Evolutionary conservation across 768 basidiomycete species (phyloP), one percentile per base, ranked within the genome.

Genomic region (Sarcodon aspratus): DNA sequence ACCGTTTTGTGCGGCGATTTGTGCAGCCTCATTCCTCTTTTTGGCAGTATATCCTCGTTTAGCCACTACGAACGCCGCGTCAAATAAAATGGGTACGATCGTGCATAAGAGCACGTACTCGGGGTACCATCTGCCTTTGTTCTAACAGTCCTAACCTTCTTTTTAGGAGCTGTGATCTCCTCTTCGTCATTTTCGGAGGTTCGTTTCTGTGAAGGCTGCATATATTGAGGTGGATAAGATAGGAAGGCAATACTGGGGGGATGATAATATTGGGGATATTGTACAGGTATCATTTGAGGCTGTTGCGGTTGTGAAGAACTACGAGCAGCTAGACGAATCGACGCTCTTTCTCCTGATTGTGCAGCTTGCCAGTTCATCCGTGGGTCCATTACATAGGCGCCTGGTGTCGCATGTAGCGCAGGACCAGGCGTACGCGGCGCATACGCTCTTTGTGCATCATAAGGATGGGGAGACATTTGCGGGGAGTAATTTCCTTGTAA

Each of bases 41-140:
- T 81, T 85, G 47, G 79, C 68, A 52, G 73, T 82, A 55, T 80
- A 81, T 38, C 81, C 83, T 55, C 82, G 78, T 65, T 78, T 80
- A 36, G 79, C 76, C 42, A 75, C 53, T 12, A 38, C 21, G 21
- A 27, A 27, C 27, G 33, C 31, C 48, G 45, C 48, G 42, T 49
- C 43, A 35, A 31, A 9, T 13, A 15, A 13, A 31, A 33, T 9
- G 27, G 38, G 27, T 15, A 13, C 13, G 7, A 9, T 12, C 11
- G 13, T 21, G 31, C 7, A 42, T n/a, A 8, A 15, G 13, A 13
- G 36, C 32, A 54, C 64, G 37, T 46, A 66, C 64, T 62, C 52
- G 62, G 61, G 33, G 62, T 61, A 11, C 68, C 69, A 0, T 52
- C 46, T 6, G 64, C 50, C 36, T 53, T 50, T 15, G 63, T 27